Evolutionary conservation across 2,329 filamentous ascomycete genomes (phyloP).

Genomic region (Alternaria alternata): DNA sequence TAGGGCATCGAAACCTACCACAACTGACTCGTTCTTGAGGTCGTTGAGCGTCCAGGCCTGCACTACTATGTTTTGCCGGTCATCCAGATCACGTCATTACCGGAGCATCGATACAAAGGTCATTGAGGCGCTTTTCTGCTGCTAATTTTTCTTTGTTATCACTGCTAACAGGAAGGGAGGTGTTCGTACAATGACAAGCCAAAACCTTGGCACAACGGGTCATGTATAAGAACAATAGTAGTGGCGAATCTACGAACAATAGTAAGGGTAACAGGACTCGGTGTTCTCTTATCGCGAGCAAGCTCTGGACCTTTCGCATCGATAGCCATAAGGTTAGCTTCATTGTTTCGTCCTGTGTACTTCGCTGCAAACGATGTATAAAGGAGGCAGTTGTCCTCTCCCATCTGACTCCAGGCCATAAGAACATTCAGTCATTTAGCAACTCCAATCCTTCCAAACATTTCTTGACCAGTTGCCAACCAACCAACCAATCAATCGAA

Average conservation of each 20-base stretch:
- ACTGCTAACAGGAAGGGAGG: not conserved
- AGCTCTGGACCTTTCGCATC: not conserved
- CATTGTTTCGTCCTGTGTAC: not conserved
- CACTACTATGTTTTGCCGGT: not conserved
- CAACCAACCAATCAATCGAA: constrained; percentile 8
- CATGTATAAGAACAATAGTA: constrained; percentile 4
- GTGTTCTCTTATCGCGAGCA: not conserved
- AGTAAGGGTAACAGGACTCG: not conserved
- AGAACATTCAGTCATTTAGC: constrained; percentile 28
- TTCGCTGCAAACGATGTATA: constrained; percentile 18
- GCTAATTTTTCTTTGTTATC: not conserved
- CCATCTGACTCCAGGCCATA: constrained; percentile 12
- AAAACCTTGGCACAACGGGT: not conserved
- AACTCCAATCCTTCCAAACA: constrained; percentile 20
- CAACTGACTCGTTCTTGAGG: not conserved
- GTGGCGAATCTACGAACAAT: not conserved
- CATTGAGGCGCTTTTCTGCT: not conserved
- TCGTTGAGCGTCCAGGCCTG: not conserved
- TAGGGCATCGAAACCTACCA: not conserved
- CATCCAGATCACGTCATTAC: not conserved
- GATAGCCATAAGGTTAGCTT: not conserved
- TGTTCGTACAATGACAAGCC: not conserved
- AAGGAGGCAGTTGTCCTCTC: constrained; percentile 6
- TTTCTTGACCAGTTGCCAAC: constrained; percentile 10
- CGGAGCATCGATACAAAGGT: no score